These are phyloP conservation scores for Rutstroemia sydowiana DNA, from an alignment of 2,329 filamentous ascomycete species.

Conservation along the genomic window DNA sequence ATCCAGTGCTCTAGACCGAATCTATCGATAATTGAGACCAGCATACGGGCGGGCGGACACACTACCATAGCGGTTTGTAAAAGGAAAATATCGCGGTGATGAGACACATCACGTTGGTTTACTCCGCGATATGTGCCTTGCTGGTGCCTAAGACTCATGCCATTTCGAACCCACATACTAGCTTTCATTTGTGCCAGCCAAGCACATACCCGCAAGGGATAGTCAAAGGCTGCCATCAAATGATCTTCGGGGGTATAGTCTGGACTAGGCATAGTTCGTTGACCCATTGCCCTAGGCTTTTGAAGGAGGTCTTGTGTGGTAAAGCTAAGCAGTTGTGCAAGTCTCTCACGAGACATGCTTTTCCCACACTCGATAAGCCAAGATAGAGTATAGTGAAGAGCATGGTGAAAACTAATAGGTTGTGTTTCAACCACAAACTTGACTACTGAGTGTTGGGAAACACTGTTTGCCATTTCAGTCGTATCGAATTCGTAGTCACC, in stretches of 20 bases:
- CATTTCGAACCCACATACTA: conserved; percentile 97
- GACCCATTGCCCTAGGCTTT: conserved; percentile 55
- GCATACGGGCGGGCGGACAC: conserved; percentile 72
- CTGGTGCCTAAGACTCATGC: conserved; percentile 90
- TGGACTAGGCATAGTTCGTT: conserved; percentile 45
- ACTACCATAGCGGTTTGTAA: conserved; percentile 85
- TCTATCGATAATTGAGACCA: conserved; percentile 85
- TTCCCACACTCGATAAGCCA: conserved; percentile 92
- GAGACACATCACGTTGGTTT: conserved; percentile 80
- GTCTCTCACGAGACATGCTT: conserved; percentile 57
- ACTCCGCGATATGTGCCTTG: conserved; percentile 90
- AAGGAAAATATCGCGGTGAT: conserved; percentile 91
- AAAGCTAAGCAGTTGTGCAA: conserved; percentile 65
- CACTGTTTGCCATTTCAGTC: conserved; percentile 22
- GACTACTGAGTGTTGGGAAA: conserved; percentile 56
- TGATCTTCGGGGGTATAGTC: conserved; percentile 66
- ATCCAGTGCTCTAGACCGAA: conserved; percentile 87
- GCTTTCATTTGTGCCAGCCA: conserved; percentile 98
- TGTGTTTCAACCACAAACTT: conserved; percentile 84
- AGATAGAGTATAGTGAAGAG: conserved; percentile 89
- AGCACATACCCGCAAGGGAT: conserved; percentile 83
- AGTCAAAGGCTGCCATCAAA: conserved; percentile 83
- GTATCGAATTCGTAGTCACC: conserved; percentile 73
- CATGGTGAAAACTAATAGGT: conserved; percentile 94
- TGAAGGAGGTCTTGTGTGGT: conserved; percentile 62